Evolutionary conservation across 495 filamentous ascomycete species (phyloP), one percentile per base, ranked within the genome.

Genomic region (Margaritispora aquatica): DNA sequence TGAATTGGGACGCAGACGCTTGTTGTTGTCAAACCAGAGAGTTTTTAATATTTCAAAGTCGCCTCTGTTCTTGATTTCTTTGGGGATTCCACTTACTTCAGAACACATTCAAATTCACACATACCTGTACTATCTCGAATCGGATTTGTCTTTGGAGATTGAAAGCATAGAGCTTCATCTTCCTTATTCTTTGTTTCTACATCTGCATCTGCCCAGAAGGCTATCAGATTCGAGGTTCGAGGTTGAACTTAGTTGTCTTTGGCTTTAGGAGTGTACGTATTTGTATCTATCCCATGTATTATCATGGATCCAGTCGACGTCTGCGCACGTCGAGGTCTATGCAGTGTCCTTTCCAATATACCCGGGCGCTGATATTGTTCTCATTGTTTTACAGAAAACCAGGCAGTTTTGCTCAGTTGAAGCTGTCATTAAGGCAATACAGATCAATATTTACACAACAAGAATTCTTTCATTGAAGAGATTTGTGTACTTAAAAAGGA

Each of bases 131-230:
- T 54, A 55, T 56, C 50, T 19, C 59, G 58, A 57, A 60, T 26
- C 36, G 51, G 49, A 20, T 51, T 47, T 62, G 34, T 46, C 53
- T 51, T 26, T 21, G 49, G 54, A 67, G 73, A 72, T 68, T 73
- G 73, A 69, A 74, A 76, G 74, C 74, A 77, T 68, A 77, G 73
- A 77, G 74, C 74, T 77, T 77, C 73, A 69, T 76, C 74, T 77
- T 71, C 58, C n/a, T n/a, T 60, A 68, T 74, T 65, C 66, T 62
- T 63, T 69, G 51, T 66, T 58, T 69, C 69, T 75, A 74, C 69
- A 73, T 71, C 72, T 75, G 75, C 69, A 73, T 71, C 72, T 72
- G 73, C 67, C 68, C 66, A 70, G 65, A 69, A 69, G 68, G 69
- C 63, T 63, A 66, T 68, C 67, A 64, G 69, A 65, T 58, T 44